These are phyloP conservation scores for Saturnispora kantuleensis DNA, from an alignment of 805 yeast species.

Conservation along the genomic window DNA sequence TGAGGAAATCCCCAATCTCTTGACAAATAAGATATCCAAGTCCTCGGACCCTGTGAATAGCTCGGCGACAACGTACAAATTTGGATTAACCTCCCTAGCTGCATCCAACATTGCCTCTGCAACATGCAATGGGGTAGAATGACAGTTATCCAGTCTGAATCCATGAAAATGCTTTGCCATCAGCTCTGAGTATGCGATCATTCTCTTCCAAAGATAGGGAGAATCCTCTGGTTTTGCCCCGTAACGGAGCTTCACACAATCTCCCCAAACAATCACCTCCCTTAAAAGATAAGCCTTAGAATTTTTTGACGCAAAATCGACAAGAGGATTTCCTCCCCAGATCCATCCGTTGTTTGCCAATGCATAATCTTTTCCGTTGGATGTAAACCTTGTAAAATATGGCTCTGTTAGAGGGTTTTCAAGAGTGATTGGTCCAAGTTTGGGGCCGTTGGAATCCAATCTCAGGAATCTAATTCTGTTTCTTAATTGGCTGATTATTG, in stretches of 20 bases:
- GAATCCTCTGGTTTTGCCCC: constrained; percentile 73
- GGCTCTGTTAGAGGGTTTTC: constrained; percentile 67
- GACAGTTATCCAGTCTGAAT: constrained; percentile 89
- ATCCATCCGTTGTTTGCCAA: constrained; percentile 97
- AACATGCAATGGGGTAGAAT: constrained; percentile 92
- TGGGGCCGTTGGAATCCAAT: constrained; percentile 75
- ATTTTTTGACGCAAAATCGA: constrained; percentile 78
- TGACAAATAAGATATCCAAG: constrained; percentile 83
- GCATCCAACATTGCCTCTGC: constrained; percentile 82
- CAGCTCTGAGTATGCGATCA: constrained; percentile 63
- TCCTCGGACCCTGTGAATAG: constrained; percentile 87
- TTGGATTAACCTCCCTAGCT: constrained; percentile 77
- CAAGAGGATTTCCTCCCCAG: constrained; percentile 92
- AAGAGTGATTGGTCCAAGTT: constrained; percentile 53
- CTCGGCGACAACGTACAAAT: constrained; percentile 89
- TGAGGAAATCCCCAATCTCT: constrained; percentile 80
- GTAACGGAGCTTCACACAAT: constrained; percentile 86
- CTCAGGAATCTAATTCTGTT: constrained; percentile 72
- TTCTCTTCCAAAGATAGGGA: constrained; percentile 81
- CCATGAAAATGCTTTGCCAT: constrained; percentile 77
- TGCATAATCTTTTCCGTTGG: constrained; percentile 51
- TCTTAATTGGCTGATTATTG: constrained; percentile 57
- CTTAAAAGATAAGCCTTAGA: constrained; percentile 79
- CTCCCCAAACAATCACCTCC: constrained; percentile 96
- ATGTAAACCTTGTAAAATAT: constrained; percentile 68